Percentiles rank a stretch among this genome's conserved stretches.
Evolutionary conservation across 768 basidiomycete genomes (phyloP).

Genomic region (Pulveroboletus sp.): DNA sequence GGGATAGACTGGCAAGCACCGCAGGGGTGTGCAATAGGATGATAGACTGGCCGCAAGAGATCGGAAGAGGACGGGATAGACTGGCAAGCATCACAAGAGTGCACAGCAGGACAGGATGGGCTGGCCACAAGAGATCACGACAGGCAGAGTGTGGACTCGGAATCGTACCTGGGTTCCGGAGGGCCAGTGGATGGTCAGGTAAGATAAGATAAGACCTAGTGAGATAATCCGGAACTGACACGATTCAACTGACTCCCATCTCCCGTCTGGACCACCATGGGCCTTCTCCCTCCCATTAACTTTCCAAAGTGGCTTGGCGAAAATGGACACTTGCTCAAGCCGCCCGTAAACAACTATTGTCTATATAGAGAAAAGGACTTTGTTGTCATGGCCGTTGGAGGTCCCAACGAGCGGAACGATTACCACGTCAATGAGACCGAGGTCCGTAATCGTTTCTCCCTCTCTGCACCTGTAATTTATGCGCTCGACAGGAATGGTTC

Average conservation of each 20-base stretch:
- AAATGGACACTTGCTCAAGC: constrained; percentile 77
- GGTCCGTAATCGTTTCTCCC: constrained; percentile 35
- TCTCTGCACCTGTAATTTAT: not conserved
- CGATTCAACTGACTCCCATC: not conserved
- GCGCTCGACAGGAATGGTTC: constrained; percentile 80
- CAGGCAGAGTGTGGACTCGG: too few relatives aligned
- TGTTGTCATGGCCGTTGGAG: constrained; percentile 94
- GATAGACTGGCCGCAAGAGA: too few relatives aligned
- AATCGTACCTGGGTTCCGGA: too few relatives aligned
- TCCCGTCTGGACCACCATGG: too few relatives aligned
- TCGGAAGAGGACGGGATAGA: too few relatives aligned
- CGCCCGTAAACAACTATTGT: constrained; percentile 92
- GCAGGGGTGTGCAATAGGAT: too few relatives aligned
- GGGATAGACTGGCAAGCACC: too few relatives aligned
- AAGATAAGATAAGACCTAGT: constrained; percentile 7
- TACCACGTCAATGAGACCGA: constrained; percentile 97
- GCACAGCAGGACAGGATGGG: too few relatives aligned
- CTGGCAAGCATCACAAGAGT: too few relatives aligned
- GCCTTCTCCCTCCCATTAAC: constrained; percentile 80
- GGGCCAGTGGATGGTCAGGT: too few relatives aligned
- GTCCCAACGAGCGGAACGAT: constrained; percentile 91
- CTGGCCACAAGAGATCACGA: too few relatives aligned
- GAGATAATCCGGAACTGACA: too few relatives aligned
- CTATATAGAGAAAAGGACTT: constrained; percentile 82
- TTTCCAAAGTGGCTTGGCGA: constrained; percentile 85